phyloP scores from a whole-genome alignment of 108 stramenopile genomes.

The Skeletonema costatum region DNA sequence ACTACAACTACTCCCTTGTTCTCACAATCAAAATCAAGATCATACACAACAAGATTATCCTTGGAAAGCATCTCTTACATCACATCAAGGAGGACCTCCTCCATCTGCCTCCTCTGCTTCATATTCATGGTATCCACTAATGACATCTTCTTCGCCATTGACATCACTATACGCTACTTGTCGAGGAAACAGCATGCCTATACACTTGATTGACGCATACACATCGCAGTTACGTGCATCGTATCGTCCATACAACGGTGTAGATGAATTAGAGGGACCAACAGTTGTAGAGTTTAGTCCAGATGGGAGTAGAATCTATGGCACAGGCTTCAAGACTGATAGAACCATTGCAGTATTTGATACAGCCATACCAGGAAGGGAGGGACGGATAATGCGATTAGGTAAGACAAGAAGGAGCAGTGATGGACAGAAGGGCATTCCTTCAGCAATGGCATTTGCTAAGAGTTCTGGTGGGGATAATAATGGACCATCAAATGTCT shows the following conservation, averaged over 20 bases:
- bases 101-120: slow-evolving; percentile 44
- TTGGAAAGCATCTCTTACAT: slow-evolving; percentile 69
- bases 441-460: slow-evolving; percentile 64
- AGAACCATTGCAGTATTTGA: slow-evolving; percentile 80
- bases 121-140: slow-evolving; percentile 82
- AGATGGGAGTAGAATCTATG: slow-evolving; percentile 63
- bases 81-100: slow-evolving; percentile 65
- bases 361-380: slow-evolving; percentile 65
- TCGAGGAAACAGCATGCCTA: slow-evolving; percentile 64
- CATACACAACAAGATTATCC: neutral
- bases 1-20: neutral
- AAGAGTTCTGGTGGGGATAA: slow-evolving; percentile 8
- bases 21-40: slow-evolving; percentile 28
- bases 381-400: slow-evolving; percentile 49
- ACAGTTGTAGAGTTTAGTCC: slow-evolving; percentile 62
- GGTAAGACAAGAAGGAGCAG: slow-evolving; percentile 79
- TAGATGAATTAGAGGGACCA: slow-evolving; percentile 84
- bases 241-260: slow-evolving; percentile 75
- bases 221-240: slow-evolving; percentile 73
- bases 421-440: slow-evolving; percentile 86
- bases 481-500: slow-evolving; percentile 45
- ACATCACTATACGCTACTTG: slow-evolving; percentile 24
- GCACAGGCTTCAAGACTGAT: slow-evolving; percentile 75
- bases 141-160: slow-evolving; percentile 53
- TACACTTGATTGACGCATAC: slow-evolving; percentile 86